phyloP scores from a whole-genome alignment of 768 basidiomycete genomes.

The Gloeostereum incarnatum region DNA sequence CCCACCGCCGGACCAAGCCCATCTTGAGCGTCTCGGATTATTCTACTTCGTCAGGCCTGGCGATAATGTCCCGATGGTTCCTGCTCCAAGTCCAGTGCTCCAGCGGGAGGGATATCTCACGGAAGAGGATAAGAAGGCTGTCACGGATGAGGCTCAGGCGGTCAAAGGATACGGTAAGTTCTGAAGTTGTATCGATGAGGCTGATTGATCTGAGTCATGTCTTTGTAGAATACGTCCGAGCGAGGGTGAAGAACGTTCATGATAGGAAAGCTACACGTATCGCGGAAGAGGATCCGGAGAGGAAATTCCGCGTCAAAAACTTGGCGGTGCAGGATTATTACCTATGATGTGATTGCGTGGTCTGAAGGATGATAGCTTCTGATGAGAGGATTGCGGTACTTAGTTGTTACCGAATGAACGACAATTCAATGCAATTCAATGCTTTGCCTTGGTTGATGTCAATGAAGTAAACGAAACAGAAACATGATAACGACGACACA shows the following conservation, averaged over 20 bases:
- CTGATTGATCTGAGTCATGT: background rate
- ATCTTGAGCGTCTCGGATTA: conserved; percentile 29
- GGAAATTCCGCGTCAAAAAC: conserved; percentile 8
- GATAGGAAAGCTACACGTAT: conserved; percentile 6
- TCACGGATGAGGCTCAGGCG: conserved; percentile 5
- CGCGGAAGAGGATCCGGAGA: conserved; percentile 5
- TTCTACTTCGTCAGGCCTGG: conserved; percentile 37
- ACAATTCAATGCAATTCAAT: too few species aligned
- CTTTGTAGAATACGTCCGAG: conserved; percentile 10
- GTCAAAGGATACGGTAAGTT: conserved; percentile 13
- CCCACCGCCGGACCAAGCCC: conserved; percentile 35
- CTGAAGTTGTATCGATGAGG: background rate
- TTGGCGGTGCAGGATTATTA: conserved; percentile 10
- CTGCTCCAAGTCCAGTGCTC: conserved; percentile 30
- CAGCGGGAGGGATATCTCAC: conserved; percentile 20
- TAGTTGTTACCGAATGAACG: too few species aligned
- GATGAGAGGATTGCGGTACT: too few species aligned
- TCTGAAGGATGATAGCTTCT: too few species aligned
- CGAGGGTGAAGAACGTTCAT: conserved; percentile 11
- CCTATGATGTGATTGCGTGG: too few species aligned
- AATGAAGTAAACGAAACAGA: too few species aligned
- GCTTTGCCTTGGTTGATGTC: too few species aligned
- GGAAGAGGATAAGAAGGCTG: conserved; percentile 10
- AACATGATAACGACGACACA: too few species aligned
- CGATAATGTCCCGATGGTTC: conserved; percentile 25